These are phyloP conservation scores for Diaporthe ampelina DNA, from an alignment of 2,329 filamentous ascomycete genomes.

Conservation along the genomic window DNA sequence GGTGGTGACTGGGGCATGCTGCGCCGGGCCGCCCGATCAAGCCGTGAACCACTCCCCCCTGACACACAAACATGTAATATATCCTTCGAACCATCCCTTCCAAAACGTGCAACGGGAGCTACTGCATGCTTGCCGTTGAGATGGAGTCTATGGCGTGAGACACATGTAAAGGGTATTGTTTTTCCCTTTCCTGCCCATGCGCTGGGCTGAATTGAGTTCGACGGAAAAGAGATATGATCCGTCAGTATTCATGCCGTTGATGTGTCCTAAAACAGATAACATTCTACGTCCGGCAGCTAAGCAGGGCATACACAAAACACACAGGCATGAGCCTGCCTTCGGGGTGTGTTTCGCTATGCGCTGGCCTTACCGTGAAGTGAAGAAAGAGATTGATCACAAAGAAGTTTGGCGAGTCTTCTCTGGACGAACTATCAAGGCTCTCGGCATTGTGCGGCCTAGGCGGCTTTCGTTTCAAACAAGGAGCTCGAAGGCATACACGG, in stretches of 20 bases:
- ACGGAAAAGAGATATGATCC: not conserved
- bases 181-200: not conserved
- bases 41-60: not conserved
- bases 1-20: slow-evolving; percentile 1
- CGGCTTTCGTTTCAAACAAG: no score
- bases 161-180: not conserved
- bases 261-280: not conserved
- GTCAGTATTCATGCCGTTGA: not conserved
- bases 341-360: not conserved
- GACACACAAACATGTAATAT: not conserved
- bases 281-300: not conserved
- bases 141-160: not conserved
- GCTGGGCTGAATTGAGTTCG: not conserved
- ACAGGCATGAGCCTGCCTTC: not conserved
- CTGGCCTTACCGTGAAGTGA: not conserved
- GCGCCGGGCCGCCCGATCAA: no score
- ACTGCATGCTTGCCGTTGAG: slow-evolving; percentile 17
- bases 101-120: slow-evolving; percentile 29
- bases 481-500: no score
- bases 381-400: not conserved
- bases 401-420: no score
- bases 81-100: slow-evolving; percentile 1
- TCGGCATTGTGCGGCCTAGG: no score
- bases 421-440: not conserved
- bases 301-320: not conserved